Evolutionary conservation across 202 grass and related monocot genomes (phyloP).

Genomic region (Schoenoplectus tabernaemontani): DNA sequence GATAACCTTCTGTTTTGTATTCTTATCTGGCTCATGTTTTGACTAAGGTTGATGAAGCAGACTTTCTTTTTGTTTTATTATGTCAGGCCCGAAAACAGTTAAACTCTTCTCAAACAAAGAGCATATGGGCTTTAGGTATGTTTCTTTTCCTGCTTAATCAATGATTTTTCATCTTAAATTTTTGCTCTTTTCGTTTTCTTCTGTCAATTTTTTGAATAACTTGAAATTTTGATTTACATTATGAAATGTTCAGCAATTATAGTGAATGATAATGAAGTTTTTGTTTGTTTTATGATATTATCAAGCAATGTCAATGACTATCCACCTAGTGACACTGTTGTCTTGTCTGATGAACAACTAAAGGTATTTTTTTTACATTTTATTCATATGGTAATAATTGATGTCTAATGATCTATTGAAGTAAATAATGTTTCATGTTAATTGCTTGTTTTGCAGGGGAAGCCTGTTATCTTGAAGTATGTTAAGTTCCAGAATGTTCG

Average conservation of each 20-base stretch:
- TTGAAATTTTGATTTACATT: conserved; percentile 3
- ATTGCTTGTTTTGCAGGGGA: conserved; percentile 41
- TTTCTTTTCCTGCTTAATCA: too few species aligned
- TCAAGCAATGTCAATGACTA: conserved; percentile 90
- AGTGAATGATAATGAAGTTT: too few species aligned
- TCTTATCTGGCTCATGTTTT: not conserved
- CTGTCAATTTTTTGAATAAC: not conserved
- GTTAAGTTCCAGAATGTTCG: conserved; percentile 99
- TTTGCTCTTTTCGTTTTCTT: not conserved
- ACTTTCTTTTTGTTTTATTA: conserved; percentile 9
- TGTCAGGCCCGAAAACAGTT: conserved; percentile 69
- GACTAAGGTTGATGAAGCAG: not conserved
- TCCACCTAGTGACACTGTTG: conserved; percentile 72
- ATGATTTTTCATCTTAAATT: conserved; percentile 15
- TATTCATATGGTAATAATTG: too few species aligned
- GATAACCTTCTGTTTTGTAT: not conserved
- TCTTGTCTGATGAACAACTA: conserved; percentile 56
- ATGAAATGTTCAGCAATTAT: not conserved
- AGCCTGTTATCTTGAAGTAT: conserved; percentile 63
- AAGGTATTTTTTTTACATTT: too few species aligned
- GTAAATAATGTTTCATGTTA: not conserved
- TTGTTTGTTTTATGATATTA: conserved; percentile 11
- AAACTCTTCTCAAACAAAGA: conserved; percentile 97
- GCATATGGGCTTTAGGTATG: conserved; percentile 99
- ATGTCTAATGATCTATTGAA: not conserved